A percentile compares a stretch with the other conserved stretches of the same genome.
Conservation (phyloP, 257 asterid species). For the Solanum stenotomum region DNA sequence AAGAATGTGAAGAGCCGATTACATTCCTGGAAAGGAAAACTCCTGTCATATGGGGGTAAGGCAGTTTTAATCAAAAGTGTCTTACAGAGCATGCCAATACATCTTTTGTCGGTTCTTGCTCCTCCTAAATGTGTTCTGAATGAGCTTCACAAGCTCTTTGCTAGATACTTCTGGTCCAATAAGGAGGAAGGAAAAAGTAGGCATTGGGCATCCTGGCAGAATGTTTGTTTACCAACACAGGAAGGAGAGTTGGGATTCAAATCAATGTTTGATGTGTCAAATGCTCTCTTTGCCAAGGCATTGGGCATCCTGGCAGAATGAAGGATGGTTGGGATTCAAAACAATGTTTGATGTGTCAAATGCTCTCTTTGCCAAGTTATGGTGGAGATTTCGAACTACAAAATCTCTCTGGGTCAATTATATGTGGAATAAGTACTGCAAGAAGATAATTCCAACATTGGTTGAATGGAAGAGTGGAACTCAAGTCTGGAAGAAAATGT, state of each 20-base stretch:
- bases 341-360: background rate
- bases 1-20: background rate
- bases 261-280: too few species aligned
- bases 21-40: background rate
- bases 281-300: too few species aligned
- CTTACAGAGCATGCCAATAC: background rate
- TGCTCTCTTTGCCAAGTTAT: background rate
- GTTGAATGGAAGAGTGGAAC: too few species aligned
- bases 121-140: background rate
- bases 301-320: background rate
- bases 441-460: too few species aligned
- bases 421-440: too few species aligned
- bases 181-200: background rate
- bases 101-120: background rate
- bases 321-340: background rate
- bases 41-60: background rate
- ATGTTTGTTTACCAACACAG: background rate
- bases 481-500: background rate
- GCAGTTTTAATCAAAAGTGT: too few species aligned
- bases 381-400: background rate
- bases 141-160: too few species aligned
- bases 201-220: background rate
- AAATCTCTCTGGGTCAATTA: too few species aligned
- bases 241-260: too few species aligned
- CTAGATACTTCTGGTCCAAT: background rate